Evolutionary conservation across 1,284 basidiomycete species (phyloP), one percentile per base, ranked within the genome.

Genomic region (Exobasidium cylindrosporum): DNA sequence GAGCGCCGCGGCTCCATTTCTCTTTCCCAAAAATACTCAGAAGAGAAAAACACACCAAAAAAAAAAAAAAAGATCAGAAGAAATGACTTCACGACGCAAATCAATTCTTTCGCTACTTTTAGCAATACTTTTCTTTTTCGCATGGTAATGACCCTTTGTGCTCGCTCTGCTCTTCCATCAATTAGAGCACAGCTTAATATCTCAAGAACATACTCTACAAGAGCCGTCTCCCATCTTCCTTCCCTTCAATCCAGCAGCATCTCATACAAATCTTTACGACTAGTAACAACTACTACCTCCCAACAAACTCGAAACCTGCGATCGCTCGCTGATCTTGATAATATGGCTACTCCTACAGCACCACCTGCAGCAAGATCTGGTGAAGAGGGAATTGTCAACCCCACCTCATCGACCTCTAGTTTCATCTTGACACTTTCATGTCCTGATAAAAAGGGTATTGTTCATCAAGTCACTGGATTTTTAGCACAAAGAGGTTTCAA

Each of bases 301-400:
- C 35, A 7, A 10, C 35, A 7, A 10, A 7, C 10, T 40, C 35
- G 35, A 40, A 10, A 40, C 35, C 67, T 71, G n/a, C 69, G 69
- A 23, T 71, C 69, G 44, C 63, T 71, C 29, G 69, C 67, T n/a
- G 61, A 71, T 31, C 67, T 71, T 55, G 69, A 71, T 32, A 66
- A 2, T 23, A 69, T 71, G 67, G 31, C 69, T 11, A 57, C 66
- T 28, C 13, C 13, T 17, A 79, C 84, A 7, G 84, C 87, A 71
- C 83, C 89, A 77, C 26, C 87, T 88, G 69, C 85, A 1, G 23
- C 21, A 7, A 54, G 60, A 4, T 24, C 24, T 24, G 26, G 40
- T 26, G 28, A 23, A 21, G 54, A 55, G 7, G 54, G 14, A 29
- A 29, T 17, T 7, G 54, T 7, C 29, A 35, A 17, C 28, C 58